phyloP scores from a whole-genome alignment of 2,329 filamentous ascomycete genomes.

The Furcasterigmium furcatum region DNA sequence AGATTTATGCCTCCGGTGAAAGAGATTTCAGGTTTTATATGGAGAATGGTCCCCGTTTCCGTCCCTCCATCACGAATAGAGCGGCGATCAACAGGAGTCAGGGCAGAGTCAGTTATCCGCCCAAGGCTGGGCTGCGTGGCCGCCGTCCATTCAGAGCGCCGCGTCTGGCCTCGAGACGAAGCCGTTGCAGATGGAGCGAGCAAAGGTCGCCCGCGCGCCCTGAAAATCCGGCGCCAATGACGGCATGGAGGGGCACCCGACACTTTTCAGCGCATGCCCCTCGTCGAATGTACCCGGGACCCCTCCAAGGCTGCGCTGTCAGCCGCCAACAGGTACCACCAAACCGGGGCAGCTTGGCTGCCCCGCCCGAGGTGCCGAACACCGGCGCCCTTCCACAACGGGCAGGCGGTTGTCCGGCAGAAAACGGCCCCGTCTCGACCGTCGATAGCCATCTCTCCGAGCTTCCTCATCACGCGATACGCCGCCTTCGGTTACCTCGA shows the following conservation, averaged over 20 bases:
- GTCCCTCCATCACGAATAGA: neutral
- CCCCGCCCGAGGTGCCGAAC: no score
- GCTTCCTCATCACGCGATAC: neutral
- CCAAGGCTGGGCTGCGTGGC: no score
- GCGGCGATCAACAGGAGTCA: no score
- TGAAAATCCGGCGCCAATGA: neutral
- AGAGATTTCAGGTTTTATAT: neutral
- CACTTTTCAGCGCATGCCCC: no score
- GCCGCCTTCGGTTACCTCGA: neutral
- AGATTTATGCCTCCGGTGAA: no score
- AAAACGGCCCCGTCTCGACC: neutral
- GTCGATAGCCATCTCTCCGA: neutral
- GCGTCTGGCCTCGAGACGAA: neutral
- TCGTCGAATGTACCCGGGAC: neutral
- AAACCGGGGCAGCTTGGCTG: no score
- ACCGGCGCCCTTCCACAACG: neutral
- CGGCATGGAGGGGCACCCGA: neutral
- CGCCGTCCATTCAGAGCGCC: no score
- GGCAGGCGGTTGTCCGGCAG: neutral
- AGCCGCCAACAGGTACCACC: no score
- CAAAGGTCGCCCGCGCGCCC: neutral
- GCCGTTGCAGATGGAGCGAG: neutral
- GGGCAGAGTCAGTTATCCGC: no score
- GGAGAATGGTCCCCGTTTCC: neutral
- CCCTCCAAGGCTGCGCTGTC: no score